A percentile compares a stretch with the other conserved stretches of the same genome.
Evolutionary conservation across 805 yeast species (phyloP).

Genomic region (Monosporozyma yasuniensis): DNA sequence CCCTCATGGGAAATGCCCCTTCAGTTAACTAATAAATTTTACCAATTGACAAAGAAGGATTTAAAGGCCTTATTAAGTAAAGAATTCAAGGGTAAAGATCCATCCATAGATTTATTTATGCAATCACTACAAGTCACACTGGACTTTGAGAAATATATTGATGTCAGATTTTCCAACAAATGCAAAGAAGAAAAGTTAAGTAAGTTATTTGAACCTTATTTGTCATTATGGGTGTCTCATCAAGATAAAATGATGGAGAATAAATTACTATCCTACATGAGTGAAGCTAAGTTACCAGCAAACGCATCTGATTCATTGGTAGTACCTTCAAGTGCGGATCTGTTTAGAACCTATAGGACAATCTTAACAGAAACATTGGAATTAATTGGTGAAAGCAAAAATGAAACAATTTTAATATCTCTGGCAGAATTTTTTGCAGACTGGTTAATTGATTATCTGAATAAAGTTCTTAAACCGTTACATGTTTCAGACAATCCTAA

Average conservation of each 20-base stretch:
- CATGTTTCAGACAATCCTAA: constrained; percentile 32
- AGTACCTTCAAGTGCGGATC: constrained; percentile 77
- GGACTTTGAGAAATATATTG: constrained; percentile 73
- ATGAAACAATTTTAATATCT: constrained; percentile 26
- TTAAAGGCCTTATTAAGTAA: constrained; percentile 44
- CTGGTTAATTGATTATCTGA: constrained; percentile 53
- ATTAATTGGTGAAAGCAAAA: constrained; percentile 31
- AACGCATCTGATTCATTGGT: constrained; percentile 52
- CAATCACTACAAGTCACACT: constrained; percentile 64
- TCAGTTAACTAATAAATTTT: constrained; percentile 52
- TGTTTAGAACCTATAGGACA: constrained; percentile 70
- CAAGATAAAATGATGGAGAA: constrained; percentile 59
- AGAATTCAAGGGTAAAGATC: constrained; percentile 31
- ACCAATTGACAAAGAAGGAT: constrained; percentile 61
- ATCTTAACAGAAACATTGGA: constrained; percentile 61
- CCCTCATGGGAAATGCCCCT: constrained; percentile 60
- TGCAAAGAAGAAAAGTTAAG: constrained; percentile 41
- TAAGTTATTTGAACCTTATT: constrained; percentile 73
- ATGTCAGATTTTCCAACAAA: constrained; percentile 48
- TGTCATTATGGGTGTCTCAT: constrained; percentile 76
- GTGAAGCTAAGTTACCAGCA: constrained; percentile 45
- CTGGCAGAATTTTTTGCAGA: constrained; percentile 54
- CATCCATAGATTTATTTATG: constrained; percentile 58
- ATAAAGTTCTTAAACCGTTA: constrained; percentile 40
- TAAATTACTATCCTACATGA: constrained; percentile 56